Percentiles rank a stretch among this genome's conserved stretches.
phyloP scores from a whole-genome alignment of 2,329 filamentous ascomycete genomes.

The Phyllosticta capitalensis region DNA sequence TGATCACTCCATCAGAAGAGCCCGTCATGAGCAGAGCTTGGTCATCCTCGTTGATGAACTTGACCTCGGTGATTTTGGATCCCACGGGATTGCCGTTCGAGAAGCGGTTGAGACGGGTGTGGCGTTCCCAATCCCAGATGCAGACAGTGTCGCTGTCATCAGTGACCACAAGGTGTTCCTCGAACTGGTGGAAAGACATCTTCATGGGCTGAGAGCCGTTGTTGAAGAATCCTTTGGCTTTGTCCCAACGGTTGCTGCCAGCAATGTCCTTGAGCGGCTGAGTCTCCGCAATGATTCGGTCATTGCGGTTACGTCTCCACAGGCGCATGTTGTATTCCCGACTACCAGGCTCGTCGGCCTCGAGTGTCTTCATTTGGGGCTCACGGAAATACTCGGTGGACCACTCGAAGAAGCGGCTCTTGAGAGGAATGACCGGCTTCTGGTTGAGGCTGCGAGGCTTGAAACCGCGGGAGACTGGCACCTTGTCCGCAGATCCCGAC shows the following conservation, averaged over 20 bases:
- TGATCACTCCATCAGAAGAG: slow-evolving; percentile 87
- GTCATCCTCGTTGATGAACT: slow-evolving; percentile 98
- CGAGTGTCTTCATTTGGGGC: slow-evolving; percentile 93
- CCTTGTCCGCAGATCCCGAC: slow-evolving; percentile 63
- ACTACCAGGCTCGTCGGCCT: slow-evolving; percentile 92
- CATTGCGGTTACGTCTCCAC: slow-evolving; percentile 87
- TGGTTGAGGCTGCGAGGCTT: slow-evolving; percentile 50
- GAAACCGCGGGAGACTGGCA: slow-evolving; percentile 72
- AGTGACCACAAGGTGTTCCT: slow-evolving; percentile 86
- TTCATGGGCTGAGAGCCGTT: slow-evolving; percentile 84
- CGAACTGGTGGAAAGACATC: slow-evolving; percentile 96
- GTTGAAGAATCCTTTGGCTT: slow-evolving; percentile 71
- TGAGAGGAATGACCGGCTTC: slow-evolving; percentile 60
- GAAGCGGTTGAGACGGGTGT: slow-evolving; percentile 68
- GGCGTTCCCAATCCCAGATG: slow-evolving; percentile 86
- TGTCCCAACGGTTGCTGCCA: slow-evolving; percentile 78
- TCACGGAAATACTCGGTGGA: slow-evolving; percentile 95
- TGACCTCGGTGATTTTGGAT: slow-evolving; percentile 86
- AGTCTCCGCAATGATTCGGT: slow-evolving; percentile 82
- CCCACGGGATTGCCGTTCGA: slow-evolving; percentile 89
- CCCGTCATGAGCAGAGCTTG: slow-evolving; percentile 91
- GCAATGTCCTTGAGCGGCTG: slow-evolving; percentile 89
- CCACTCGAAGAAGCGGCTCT: slow-evolving; percentile 85
- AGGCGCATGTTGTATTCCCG: slow-evolving; percentile 92
- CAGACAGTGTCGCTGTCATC: slow-evolving; percentile 85